A percentile compares a stretch with the other conserved stretches of the same genome.
Evolutionary conservation across 73 alveolate genomes (phyloP).

Genomic region (Tetrahymena thermophila): DNA sequence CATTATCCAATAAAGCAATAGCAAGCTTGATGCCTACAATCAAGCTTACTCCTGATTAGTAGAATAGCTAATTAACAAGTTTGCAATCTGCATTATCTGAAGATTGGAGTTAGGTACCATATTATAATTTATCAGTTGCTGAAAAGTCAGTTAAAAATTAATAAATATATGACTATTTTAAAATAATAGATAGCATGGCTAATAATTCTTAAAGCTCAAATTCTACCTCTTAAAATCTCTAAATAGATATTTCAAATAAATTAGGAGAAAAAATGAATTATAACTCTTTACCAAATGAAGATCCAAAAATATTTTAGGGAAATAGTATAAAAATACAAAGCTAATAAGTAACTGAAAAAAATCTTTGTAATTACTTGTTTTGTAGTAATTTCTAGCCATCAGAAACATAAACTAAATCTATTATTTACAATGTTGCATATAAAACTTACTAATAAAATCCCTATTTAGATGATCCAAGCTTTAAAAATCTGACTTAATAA

Average conservation of each 20-base stretch:
- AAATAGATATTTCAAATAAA: background rate
- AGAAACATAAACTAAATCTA: background rate
- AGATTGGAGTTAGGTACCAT: background rate
- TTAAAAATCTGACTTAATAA: background rate
- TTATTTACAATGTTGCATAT: background rate
- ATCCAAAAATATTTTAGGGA: background rate
- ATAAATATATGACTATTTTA: background rate
- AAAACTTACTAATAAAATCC: background rate
- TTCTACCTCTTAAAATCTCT: background rate
- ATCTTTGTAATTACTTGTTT: background rate
- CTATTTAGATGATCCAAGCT: background rate
- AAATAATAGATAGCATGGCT: background rate
- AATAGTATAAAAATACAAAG: background rate
- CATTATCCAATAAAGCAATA: background rate
- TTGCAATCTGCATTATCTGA: background rate
- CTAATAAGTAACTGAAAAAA: background rate
- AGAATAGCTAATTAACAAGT: background rate
- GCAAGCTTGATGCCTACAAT: background rate
- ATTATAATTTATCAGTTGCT: background rate
- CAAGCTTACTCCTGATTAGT: background rate
- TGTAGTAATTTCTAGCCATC: background rate
- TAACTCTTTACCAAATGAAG: background rate
- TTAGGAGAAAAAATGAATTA: background rate
- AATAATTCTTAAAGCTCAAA: background rate
- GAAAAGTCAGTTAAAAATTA: background rate